Percentiles rank a stretch among this genome's conserved stretches.
These are phyloP conservation scores for Nemania serpens DNA, from an alignment of 2,329 filamentous ascomycete species.

Conservation along the genomic window DNA sequence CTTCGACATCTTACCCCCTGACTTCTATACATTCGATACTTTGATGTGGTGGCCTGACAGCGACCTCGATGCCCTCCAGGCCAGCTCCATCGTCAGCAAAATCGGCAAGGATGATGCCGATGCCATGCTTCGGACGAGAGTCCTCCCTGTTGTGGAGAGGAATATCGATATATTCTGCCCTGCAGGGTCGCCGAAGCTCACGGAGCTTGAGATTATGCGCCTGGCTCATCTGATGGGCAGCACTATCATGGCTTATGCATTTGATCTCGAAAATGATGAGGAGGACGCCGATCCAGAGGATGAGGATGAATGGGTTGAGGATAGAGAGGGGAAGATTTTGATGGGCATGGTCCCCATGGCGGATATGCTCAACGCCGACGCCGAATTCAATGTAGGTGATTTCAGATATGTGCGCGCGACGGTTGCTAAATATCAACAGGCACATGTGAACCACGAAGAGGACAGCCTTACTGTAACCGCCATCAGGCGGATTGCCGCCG, in stretches of 20 bases:
- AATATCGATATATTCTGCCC: conserved; percentile 54
- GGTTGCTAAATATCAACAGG: conserved; percentile 41
- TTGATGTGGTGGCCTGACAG: conserved; percentile 84
- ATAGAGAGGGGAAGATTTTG: conserved; percentile 59
- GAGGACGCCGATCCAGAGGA: conserved; percentile 62
- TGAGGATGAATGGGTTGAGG: conserved; percentile 68
- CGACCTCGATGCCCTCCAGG: conserved; percentile 75
- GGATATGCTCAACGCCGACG: conserved; percentile 88
- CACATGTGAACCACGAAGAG: conserved; percentile 59
- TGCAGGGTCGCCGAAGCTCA: conserved; percentile 39
- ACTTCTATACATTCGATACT: conserved; percentile 86
- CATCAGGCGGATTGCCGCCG: conserved; percentile 68
- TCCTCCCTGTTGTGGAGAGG: conserved; percentile 56
- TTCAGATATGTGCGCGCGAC: not conserved
- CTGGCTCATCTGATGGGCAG: conserved; percentile 82
- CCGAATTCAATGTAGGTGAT: conserved; percentile 74
- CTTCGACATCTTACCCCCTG: conserved; percentile 71
- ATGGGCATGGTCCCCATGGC: conserved; percentile 93
- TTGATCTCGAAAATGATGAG: conserved; percentile 69
- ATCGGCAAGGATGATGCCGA: conserved; percentile 77
- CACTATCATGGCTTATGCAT: conserved; percentile 91
- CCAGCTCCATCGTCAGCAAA: conserved; percentile 74
- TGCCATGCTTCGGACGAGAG: conserved; percentile 62
- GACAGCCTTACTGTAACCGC: conserved; percentile 71
- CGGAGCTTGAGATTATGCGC: conserved; percentile 52